phyloP scores from a whole-genome alignment of 176 grass and related monocot species.

The Raddia guianensis region DNA sequence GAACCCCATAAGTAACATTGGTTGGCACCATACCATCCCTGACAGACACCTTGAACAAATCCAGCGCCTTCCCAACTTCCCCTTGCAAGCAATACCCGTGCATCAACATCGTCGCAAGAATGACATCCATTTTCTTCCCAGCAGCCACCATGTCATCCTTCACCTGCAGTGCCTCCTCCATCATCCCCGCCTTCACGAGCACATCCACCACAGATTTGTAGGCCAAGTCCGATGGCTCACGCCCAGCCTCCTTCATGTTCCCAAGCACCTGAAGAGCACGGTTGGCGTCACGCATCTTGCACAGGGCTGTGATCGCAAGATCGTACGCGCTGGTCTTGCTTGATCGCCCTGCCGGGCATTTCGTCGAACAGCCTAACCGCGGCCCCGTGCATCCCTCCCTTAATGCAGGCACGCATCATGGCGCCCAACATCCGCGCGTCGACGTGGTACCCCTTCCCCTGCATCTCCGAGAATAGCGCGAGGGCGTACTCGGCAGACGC shows the following conservation, averaged over 20 bases:
- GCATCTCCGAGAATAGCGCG: constrained; percentile 57
- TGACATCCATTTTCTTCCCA: constrained; percentile 52
- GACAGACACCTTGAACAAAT: constrained; percentile 51
- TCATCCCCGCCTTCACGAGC: constrained; percentile 60
- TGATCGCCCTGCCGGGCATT: constrained; percentile 44
- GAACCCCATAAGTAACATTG: constrained; percentile 54
- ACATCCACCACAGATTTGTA: constrained; percentile 51
- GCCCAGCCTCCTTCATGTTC: constrained; percentile 57
- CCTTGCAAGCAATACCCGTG: constrained; percentile 61
- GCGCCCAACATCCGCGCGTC: constrained; percentile 56
- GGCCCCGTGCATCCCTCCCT: constrained; percentile 45
- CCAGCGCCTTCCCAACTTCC: constrained; percentile 59
- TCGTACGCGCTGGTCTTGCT: constrained; percentile 50
- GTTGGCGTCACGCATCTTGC: constrained; percentile 48
- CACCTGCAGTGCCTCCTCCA: constrained; percentile 62
- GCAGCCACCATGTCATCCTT: constrained; percentile 61
- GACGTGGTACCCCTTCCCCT: constrained; percentile 40
- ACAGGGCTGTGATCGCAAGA: constrained; percentile 38
- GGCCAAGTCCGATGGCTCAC: constrained; percentile 39
- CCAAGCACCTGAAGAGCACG: constrained; percentile 41
- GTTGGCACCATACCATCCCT: constrained; percentile 51
- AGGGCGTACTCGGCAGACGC: constrained; percentile 46
- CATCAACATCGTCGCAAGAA: constrained; percentile 62
- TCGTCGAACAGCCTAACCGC: constrained; percentile 71
- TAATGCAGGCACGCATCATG: constrained; percentile 60